Percentiles rank a stretch among this genome's conserved stretches.
Evolutionary conservation across 495 filamentous ascomycete genomes (phyloP).

Genomic region (Penicillium verhagenii): DNA sequence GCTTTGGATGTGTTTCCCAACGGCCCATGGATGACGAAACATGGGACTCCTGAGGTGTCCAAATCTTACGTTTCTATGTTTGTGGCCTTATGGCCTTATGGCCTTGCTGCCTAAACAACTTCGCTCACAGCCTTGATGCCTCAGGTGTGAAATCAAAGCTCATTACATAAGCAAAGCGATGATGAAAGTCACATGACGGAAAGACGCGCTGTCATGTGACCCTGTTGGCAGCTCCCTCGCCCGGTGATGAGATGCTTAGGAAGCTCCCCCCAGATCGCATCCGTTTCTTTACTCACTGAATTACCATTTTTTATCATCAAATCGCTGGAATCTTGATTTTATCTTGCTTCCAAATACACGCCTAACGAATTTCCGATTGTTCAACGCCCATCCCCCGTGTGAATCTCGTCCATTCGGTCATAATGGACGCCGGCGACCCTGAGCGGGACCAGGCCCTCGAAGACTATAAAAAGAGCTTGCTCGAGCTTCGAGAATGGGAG

Average conservation of each 20-base stretch:
- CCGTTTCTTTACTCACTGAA: constrained; percentile 14
- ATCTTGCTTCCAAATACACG: background rate
- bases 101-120: constrained; percentile 25
- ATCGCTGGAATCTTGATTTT: background rate
- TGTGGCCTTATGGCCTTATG: background rate
- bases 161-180: background rate
- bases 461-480: constrained; percentile 85
- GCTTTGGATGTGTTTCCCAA: background rate
- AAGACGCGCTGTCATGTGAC: constrained; percentile 31
- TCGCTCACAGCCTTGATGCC: background rate
- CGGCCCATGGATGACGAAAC: background rate
- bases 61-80: background rate
- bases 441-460: constrained; percentile 83
- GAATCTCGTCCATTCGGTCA: constrained; percentile 19
- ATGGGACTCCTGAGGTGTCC: background rate
- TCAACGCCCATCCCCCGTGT: background rate
- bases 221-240: constrained; percentile 30
- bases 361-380: background rate
- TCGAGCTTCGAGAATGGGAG: constrained; percentile 98
- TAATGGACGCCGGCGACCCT: constrained; percentile 53
- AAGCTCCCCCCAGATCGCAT: constrained; percentile 25
- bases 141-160: background rate
- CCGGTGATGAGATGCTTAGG: constrained; percentile 16
- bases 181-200: constrained; percentile 1
- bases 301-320: constrained; percentile 12